Percentiles rank a stretch among this genome's conserved stretches.
Conservation (phyloP, 129 eudicot genomes). For the Oenanthe sinensis region DNA sequence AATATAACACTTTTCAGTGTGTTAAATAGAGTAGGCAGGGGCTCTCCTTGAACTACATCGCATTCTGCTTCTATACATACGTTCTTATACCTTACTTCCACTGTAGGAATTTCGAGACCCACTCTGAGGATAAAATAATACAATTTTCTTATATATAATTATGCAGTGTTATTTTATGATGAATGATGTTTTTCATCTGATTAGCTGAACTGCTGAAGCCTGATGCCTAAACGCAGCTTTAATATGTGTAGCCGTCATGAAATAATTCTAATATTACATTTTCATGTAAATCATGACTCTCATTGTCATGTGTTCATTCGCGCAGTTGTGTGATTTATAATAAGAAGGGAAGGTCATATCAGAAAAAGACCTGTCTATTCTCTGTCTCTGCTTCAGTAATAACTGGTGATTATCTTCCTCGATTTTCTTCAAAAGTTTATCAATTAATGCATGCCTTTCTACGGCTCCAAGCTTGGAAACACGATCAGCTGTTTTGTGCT, state of each 20-base stretch:
- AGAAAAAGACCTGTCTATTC: constrained; percentile 15
- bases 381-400: constrained; percentile 6
- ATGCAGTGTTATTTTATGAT: background rate
- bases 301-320: background rate
- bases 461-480: constrained; percentile 9
- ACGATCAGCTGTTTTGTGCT: background rate
- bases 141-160: background rate
- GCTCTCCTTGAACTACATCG: constrained; percentile 6
- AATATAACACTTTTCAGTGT: background rate
- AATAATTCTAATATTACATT: background rate
- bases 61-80: constrained; percentile 6
- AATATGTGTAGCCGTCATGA: background rate
- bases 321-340: background rate
- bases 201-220: background rate
- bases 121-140: background rate
- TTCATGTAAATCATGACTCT: background rate
- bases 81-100: constrained; percentile 8
- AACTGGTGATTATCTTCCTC: constrained; percentile 13
- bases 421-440: constrained; percentile 11
- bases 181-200: background rate
- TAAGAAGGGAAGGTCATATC: background rate
- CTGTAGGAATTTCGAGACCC: constrained; percentile 6
- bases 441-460: constrained; percentile 11
- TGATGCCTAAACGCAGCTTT: background rate
- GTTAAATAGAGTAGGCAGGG: constrained; percentile 10